Base-by-base conservation (phyloP, 108 stramenopile genomes). In the Fragilariopsis cylindrus region DNA sequence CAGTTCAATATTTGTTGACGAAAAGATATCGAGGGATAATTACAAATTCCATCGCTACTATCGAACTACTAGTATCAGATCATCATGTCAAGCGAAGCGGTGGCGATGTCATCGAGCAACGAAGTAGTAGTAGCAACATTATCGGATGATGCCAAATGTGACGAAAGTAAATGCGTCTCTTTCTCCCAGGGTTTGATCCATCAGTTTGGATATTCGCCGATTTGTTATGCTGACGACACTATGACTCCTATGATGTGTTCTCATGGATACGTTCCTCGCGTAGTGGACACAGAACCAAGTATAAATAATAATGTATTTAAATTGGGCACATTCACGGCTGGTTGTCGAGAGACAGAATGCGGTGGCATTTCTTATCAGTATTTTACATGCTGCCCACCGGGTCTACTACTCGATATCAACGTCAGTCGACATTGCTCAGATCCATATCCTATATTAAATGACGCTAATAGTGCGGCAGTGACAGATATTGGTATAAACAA, bases 161-260 rank as follows among this genome's bases (percentile, higher is more conserved):
- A 62, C 60, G 60, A 62, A 62, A 62, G 60, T 42, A 62, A 62
- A 62, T 62, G 60, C 39, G 60, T 62, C 60, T 62, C 60, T 39
- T 43, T 30, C 30, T 30, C 30, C 30, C 30, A 21, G 43, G 60
- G 60, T 62, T 5, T 21, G 3, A 62, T 39, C 13, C 18, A 62
- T 62, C 60, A 43, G 7, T 21, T 21, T 3, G 21, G 43, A 43
- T 5, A 40, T 6, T 62, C 60, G 9, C 43, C 43, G 12, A 62
- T 42, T 40, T 62, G 60, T 12, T 62, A 40, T 5, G 60, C 41
- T 5, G 60, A 62, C 39, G 21, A 62, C 13, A 40, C 40, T 7
- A 21, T 21, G 41, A 1, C 43, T 41, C 39, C 19, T 42, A 21
- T 21, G 39, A 62, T 62, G 60, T 62, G 60, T 13, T 39, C 57